Evolutionary conservation across 306 rosid species (phyloP), one percentile per base, ranked within the genome.

Genomic region (Hylodesmum podocarpum): DNA sequence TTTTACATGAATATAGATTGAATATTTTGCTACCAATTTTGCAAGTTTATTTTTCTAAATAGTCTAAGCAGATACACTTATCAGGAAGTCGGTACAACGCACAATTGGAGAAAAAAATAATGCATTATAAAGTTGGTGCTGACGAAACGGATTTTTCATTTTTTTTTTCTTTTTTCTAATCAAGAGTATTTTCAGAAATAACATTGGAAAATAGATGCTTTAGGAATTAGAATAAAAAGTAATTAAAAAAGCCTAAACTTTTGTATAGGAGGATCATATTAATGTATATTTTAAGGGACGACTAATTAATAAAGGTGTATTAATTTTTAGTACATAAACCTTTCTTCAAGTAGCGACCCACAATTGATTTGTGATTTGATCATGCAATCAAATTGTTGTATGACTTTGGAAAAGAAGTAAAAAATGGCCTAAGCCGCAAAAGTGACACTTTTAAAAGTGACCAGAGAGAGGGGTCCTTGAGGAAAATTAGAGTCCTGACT

Each of bases 361-460:
- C 4, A 24, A 9, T 3, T 41, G 72, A 44, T 16, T 44, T 25
- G 40, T 70, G 19, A 18, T 29, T 3, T 18, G 18, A 46, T 61
- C 44, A 69, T 47, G 43, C 61, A 29, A 69, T 29, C 29, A 6
- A 70, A 70, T 31, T 49, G 28, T 27, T 11, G 62, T 3, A 49
- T 70, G 62, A 47, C 40, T 49, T 66, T 59, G 50, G 57, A 59
- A 34, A 83, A 21, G 53, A 61, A 71, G 62, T 21, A 64, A 80
- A 64, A 80, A 84, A 57, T 25, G 43, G 70, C 64, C 46, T 14
- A 49, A 64, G 87, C 75, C 80, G 78, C 86, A 83, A 85, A 85
- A 88, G 84, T 34, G 59, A 11, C 69, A 49, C 88, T 83, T 81
- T 72, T 8, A 68, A 75, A 78, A 83, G 87, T 65, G 55, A 29